phyloP scores from a whole-genome alignment of 257 asterid species.

The Penstemon newberryi region DNA sequence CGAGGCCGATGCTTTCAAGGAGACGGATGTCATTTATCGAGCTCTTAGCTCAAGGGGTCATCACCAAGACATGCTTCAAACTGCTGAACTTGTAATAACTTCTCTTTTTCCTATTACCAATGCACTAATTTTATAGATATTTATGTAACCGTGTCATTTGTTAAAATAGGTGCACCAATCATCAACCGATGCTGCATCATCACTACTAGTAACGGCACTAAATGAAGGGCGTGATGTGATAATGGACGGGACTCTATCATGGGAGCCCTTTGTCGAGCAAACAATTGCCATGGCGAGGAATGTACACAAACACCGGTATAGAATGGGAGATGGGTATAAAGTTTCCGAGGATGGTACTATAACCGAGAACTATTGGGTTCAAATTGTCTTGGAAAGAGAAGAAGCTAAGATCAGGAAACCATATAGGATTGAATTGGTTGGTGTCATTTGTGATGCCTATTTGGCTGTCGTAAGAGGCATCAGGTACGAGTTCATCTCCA shows the following conservation, averaged over 20 bases:
- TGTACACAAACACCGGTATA: constrained; percentile 65
- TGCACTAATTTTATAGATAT: too few species aligned
- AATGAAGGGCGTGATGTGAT: constrained; percentile 97
- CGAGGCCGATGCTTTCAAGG: constrained; percentile 98
- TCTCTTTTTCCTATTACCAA: neutral
- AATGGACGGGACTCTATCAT: constrained; percentile 95
- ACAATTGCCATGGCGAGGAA: constrained; percentile 83
- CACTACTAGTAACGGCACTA: constrained; percentile 82
- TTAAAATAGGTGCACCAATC: constrained; percentile 81
- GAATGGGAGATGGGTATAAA: constrained; percentile 92
- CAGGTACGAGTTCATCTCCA: constrained; percentile 44
- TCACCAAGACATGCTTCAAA: constrained; percentile 95
- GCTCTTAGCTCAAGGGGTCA: constrained; percentile 86
- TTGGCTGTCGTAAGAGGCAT: constrained; percentile 92
- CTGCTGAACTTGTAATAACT: constrained; percentile 62
- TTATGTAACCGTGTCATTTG: neutral
- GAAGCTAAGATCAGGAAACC: constrained; percentile 47
- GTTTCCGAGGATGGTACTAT: constrained; percentile 70
- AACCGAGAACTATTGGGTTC: constrained; percentile 81
- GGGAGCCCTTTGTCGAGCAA: constrained; percentile 96
- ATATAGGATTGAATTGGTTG: constrained; percentile 84
- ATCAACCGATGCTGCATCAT: constrained; percentile 94
- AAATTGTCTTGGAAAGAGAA: constrained; percentile 41
- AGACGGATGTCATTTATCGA: constrained; percentile 78
- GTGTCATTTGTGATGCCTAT: constrained; percentile 88